Conservation (phyloP, 2,329 filamentous ascomycete genomes). For the Xylariaceae sp. region DNA sequence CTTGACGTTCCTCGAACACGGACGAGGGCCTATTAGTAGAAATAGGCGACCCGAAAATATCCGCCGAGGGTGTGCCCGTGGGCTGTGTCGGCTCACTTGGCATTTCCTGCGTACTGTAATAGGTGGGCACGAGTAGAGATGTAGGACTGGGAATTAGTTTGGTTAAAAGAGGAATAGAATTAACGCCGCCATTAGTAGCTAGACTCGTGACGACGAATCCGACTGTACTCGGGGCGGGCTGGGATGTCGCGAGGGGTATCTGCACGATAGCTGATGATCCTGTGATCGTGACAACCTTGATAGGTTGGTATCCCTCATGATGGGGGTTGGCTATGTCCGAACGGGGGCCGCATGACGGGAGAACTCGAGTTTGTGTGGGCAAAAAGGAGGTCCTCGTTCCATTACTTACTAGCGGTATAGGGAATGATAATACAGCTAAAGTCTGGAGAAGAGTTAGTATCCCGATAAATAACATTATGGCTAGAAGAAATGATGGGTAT, state of each 20-base stretch:
- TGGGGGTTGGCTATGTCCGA: slow-evolving; percentile 13
- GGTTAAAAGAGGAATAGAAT: slow-evolving; percentile 28
- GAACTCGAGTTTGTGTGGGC: background rate
- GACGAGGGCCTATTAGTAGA: slow-evolving; percentile 47
- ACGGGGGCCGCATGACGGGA: slow-evolving; percentile 17
- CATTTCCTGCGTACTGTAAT: slow-evolving; percentile 14
- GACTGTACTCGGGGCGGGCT: slow-evolving; percentile 29
- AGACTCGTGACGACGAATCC: slow-evolving; percentile 33
- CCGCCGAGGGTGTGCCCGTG: slow-evolving; percentile 22
- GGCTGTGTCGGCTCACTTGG: slow-evolving; percentile 26
- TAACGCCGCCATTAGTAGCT: slow-evolving; percentile 27
- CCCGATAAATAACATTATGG: slow-evolving; percentile 25
- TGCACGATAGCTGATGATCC: slow-evolving; percentile 32
- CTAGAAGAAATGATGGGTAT: slow-evolving; percentile 7
- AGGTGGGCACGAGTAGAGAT: slow-evolving; percentile 29
- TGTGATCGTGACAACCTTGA: slow-evolving; percentile 32
- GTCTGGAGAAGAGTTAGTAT: slow-evolving; percentile 30
- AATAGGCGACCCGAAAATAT: slow-evolving; percentile 55
- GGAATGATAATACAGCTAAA: slow-evolving; percentile 19
- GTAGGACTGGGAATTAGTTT: slow-evolving; percentile 36
- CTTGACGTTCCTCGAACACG: slow-evolving; percentile 42
- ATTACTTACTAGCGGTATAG: slow-evolving; percentile 12
- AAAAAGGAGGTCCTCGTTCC: slow-evolving; percentile 1
- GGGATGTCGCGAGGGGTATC: slow-evolving; percentile 30
- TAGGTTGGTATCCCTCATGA: slow-evolving; percentile 25